Evolutionary conservation across 768 basidiomycete species (phyloP).

Genomic region (Suillus bovinus): DNA sequence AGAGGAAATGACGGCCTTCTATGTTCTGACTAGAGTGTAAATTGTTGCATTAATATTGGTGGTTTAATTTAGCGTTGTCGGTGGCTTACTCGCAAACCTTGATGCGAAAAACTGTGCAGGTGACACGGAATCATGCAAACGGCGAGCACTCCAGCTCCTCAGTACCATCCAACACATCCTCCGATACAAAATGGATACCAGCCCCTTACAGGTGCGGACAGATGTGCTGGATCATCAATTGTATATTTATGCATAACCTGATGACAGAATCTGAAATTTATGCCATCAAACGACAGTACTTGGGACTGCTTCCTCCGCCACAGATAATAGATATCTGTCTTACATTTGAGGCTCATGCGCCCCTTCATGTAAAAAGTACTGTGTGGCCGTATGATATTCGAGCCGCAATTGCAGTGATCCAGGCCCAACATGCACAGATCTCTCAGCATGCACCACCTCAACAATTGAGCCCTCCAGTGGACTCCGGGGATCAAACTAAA

Average conservation of each 20-base stretch:
- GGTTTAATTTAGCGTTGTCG: not conserved
- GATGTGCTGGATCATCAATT: conserved; percentile 25
- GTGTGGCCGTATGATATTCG: conserved; percentile 75
- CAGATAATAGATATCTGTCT: conserved; percentile 83
- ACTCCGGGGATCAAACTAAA: not conserved
- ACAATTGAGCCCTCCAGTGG: conserved; percentile 14
- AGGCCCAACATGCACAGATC: conserved; percentile 27
- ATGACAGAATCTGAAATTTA: conserved; percentile 44
- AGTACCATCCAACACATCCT: conserved; percentile 35
- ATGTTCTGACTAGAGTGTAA: not conserved
- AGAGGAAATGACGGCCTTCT: not conserved
- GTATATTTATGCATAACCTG: conserved; percentile 24
- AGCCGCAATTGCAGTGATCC: conserved; percentile 58
- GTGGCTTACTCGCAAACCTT: conserved; percentile 47
- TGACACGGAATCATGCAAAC: conserved; percentile 63
- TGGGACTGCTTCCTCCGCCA: conserved; percentile 61
- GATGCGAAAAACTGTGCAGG: conserved; percentile 75
- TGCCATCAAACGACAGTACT: conserved; percentile 71
- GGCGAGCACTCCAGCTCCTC: conserved; percentile 38
- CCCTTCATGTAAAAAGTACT: conserved; percentile 60
- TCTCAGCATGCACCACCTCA: conserved; percentile 21
- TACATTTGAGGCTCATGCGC: conserved; percentile 67
- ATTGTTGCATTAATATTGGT: not conserved
- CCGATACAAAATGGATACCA: conserved; percentile 38
- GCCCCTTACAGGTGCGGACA: conserved; percentile 36